Evolutionary conservation across 345 rosid species (phyloP), one percentile per base, ranked within the genome.

Genomic region (Murraya koenigii): DNA sequence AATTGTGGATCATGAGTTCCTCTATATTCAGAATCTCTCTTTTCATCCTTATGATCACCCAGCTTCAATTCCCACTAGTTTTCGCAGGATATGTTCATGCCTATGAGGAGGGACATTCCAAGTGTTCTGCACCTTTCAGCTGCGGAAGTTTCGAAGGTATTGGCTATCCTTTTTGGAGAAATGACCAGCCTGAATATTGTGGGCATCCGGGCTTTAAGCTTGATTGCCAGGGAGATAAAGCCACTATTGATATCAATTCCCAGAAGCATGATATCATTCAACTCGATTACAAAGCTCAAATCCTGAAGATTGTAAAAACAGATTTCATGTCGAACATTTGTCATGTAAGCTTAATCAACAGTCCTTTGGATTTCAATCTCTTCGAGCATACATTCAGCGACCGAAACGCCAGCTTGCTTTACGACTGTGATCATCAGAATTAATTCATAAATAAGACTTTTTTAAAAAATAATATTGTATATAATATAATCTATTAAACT

Each of bases 161-260:
- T 33, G 9, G 65, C 35, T 83, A 74, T n/a, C 86, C 86, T 33
- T 74, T 76, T 11, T 56, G 79, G 83, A 36, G 14, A 41, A 49
- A 20, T 10, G 35, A 36, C 13, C 44, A 17, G 14, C 70, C 76
- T 9, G 23, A 59, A 22, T 77, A 74, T 32, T 80, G 86, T 67
- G 77, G 83, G 2, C 67, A 68, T 25, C 74, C 83, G 1, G 56
- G 39, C 7, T 77, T 72, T 33, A 41, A 64, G 61, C 72, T 80
- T 44, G 74, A 68, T 32, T 83, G 81, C 58, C 8, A 60, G 17
- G 38, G 22, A 28, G 77, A 62, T 1, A 28, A 20, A 60, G 36
- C 32, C 44, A 66, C 75, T 6, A 61, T 77, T 19, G 25, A 58
- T 5, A 69, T 70, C 26, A 33, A 1, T n/a, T 72, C 60, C 26